Evolutionary conservation across 768 basidiomycete species (phyloP).

Genomic region (Tylopilus balloui): DNA sequence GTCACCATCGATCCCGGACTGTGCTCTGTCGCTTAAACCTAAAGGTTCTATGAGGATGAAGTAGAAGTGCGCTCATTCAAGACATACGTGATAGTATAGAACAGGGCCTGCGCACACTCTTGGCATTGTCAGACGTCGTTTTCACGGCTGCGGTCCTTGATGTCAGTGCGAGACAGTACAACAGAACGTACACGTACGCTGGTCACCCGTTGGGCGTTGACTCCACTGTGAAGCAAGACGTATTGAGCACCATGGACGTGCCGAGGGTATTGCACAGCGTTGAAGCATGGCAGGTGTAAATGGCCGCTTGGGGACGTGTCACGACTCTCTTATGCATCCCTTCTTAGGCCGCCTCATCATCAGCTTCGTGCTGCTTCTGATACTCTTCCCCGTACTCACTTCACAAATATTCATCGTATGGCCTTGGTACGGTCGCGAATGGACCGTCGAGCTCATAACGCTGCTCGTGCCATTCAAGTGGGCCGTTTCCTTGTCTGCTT

Average conservation of each 20-base stretch:
- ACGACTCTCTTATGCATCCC: slow-evolving; percentile 35
- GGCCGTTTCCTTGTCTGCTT: slow-evolving; percentile 22
- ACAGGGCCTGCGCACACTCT: background rate
- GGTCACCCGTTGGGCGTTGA: background rate
- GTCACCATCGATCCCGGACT: background rate
- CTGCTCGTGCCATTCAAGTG: slow-evolving; percentile 93
- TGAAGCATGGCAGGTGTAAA: slow-evolving; percentile 16
- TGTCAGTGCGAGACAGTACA: slow-evolving; percentile 1
- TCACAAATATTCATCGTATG: slow-evolving; percentile 86
- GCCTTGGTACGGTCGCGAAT: slow-evolving; percentile 84
- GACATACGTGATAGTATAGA: slow-evolving; percentile 23
- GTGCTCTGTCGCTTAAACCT: slow-evolving; percentile 18
- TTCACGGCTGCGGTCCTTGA: background rate
- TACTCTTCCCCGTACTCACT: slow-evolving; percentile 84
- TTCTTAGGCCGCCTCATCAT: slow-evolving; percentile 62
- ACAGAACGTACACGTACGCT: slow-evolving; percentile 1
- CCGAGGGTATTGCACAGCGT: slow-evolving; percentile 5
- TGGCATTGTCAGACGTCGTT: background rate
- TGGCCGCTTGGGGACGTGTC: slow-evolving; percentile 5
- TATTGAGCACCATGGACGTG: slow-evolving; percentile 5
- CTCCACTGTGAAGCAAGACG: slow-evolving; percentile 8
- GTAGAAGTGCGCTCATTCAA: background rate
- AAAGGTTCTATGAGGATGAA: background rate
- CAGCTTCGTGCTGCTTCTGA: slow-evolving; percentile 63
- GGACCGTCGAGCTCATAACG: slow-evolving; percentile 68